Percentiles rank a stretch among this genome's conserved stretches.
These are phyloP conservation scores for Sporothrix protearum DNA, from an alignment of 2,329 filamentous ascomycete genomes.

Conservation along the genomic window DNA sequence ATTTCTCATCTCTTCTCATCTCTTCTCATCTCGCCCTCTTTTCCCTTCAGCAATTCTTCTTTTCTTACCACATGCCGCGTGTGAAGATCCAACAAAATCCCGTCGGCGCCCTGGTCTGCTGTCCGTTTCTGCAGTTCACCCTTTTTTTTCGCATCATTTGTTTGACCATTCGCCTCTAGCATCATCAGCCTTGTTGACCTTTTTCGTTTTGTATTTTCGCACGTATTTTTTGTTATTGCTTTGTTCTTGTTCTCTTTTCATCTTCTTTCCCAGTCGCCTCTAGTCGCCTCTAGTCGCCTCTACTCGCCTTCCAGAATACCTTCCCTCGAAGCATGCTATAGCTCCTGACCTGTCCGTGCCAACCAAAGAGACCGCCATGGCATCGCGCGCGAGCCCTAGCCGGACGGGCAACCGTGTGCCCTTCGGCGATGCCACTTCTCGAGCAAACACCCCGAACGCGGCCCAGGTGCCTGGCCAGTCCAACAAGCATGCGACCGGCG, in stretches of 20 bases:
- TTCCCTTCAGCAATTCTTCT: neutral
- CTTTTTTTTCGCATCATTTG: neutral
- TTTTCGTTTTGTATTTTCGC: conserved; percentile 6
- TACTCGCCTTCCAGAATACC: neutral
- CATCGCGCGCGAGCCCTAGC: conserved; percentile 27
- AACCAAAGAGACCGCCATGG: conserved; percentile 28
- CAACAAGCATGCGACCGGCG: conserved; percentile 20
- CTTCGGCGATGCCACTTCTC: conserved; percentile 33
- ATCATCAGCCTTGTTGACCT: conserved; percentile 13
- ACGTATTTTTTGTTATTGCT: neutral
- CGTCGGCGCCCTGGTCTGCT: neutral
- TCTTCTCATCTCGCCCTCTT: neutral
- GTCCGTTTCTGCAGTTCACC: neutral
- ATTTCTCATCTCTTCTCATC: conserved; percentile 7
- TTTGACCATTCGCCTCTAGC: neutral
- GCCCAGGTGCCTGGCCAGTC: conserved; percentile 20
- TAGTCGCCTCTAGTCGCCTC: neutral
- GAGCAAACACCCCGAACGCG: conserved; percentile 31
- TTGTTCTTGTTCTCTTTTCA: neutral
- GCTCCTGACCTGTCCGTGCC: neutral
- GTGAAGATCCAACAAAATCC: conserved; percentile 12
- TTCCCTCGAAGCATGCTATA: conserved; percentile 21
- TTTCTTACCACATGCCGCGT: conserved; percentile 4
- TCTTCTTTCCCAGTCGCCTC: neutral
- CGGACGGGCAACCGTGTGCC: conserved; percentile 31